Conservation (phyloP, 2,329 filamentous ascomycete species). For the Onygenales sp. region DNA sequence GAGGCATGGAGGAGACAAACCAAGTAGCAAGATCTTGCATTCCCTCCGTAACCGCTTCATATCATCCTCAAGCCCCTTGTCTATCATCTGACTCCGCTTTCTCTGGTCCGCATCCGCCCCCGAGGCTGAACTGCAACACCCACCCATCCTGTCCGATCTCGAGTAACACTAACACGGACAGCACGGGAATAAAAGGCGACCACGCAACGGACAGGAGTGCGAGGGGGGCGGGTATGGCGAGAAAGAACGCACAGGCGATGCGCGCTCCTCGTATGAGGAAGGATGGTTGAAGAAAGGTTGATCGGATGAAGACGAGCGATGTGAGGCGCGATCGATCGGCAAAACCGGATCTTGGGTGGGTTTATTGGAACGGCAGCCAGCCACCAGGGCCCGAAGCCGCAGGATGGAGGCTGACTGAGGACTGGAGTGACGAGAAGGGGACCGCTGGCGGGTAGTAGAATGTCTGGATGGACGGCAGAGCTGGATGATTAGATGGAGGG, state of each 20-base stretch:
- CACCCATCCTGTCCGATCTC: conserved; percentile 58
- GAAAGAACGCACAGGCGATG: background rate
- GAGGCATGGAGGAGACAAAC: conserved; percentile 46
- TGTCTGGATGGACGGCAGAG: background rate
- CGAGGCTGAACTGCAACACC: conserved; percentile 80
- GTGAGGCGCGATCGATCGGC: background rate
- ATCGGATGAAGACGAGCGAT: background rate
- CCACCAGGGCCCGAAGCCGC: conserved; percentile 7
- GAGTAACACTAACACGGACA: background rate
- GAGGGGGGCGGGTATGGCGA: background rate
- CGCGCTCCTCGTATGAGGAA: background rate
- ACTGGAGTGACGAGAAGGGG: conserved; percentile 1
- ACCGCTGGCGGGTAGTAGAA: conserved; percentile 5
- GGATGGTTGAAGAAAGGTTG: background rate
- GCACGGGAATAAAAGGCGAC: background rate
- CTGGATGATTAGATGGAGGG: background rate
- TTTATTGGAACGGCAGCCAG: conserved; percentile 5
- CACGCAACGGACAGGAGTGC: background rate
- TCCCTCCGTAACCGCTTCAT: conserved; percentile 85
- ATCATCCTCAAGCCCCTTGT: conserved; percentile 88
- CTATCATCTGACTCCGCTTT: conserved; percentile 93
- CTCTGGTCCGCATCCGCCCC: conserved; percentile 78
- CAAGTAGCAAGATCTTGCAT: conserved; percentile 96
- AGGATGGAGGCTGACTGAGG: conserved; percentile 5
- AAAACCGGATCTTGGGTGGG: too few species aligned